Evolutionary conservation across 2,329 filamentous ascomycete genomes (phyloP).

Genomic region (Pestalotiopsis sp.): DNA sequence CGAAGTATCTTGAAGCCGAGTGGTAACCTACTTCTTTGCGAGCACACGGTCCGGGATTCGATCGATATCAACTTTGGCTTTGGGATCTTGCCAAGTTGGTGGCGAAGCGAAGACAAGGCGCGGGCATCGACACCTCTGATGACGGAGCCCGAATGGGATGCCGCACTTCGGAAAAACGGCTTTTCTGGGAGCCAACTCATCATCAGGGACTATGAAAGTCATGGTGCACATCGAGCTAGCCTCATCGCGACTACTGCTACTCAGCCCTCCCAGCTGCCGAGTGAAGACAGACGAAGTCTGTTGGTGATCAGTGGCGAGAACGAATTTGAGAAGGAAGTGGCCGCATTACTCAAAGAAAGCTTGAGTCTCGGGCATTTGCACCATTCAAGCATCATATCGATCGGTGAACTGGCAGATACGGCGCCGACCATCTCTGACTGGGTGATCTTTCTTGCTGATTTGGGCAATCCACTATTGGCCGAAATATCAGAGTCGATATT

Average conservation of each 20-base stretch:
- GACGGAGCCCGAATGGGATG: constrained; percentile 19
- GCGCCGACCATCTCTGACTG: neutral
- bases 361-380: neutral
- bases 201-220: constrained; percentile 20
- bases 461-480: constrained; percentile 23
- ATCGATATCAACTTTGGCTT: neutral
- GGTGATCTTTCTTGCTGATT: constrained; percentile 23
- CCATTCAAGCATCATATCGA: neutral
- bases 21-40: constrained; percentile 16
- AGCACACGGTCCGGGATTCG: constrained; percentile 12
- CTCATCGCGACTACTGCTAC: constrained; percentile 20
- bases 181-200: constrained; percentile 24
- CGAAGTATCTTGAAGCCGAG: constrained; percentile 20
- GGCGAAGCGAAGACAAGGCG: constrained; percentile 9
- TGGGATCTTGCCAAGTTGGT: constrained; percentile 10
- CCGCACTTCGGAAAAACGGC: constrained; percentile 17
- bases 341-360: neutral
- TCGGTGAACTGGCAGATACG: neutral
- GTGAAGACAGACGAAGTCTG: neutral
- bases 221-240: constrained; percentile 21
- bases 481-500: constrained; percentile 22
- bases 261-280: neutral
- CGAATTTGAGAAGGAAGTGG: neutral
- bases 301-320: neutral
- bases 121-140: neutral